Evolutionary conservation across 1,139 yeast species (phyloP), one percentile per base, ranked within the genome.

Genomic region (Wickerhamomyces sp.): DNA sequence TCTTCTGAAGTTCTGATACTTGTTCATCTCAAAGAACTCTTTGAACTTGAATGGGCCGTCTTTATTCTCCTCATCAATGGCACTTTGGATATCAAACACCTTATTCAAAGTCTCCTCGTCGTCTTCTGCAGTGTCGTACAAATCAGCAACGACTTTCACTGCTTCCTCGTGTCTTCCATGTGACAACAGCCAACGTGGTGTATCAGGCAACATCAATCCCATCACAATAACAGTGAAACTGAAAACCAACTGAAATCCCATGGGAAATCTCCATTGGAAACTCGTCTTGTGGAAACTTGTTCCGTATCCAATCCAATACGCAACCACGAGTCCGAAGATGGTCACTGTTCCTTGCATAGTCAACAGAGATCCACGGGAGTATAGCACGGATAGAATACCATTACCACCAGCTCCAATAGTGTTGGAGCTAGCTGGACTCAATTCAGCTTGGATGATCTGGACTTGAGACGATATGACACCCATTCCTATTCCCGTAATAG

Each of bases 291-390:
- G 73, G 55, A 72, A 72, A 33, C 84, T 64, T 46, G 75, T 69
- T 16, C 91, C 93, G 52, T 78, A 84, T 54, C 80, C 89, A 44
- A 80, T 62, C 88, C 89, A 82, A 59, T 83, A 81, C 8, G 89
- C 84, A 46, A 79, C 60, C 48, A 76, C 68, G 26, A 85, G 77
- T 45, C 91, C 91, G 33, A 79, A 64, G 28, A 85, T 84, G 40
- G 79, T 74, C 35, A 79, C 71, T 12, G 84, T 76, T 46, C 88
- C 91, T 57, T 81, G 84, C 51, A 78, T 59, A 50, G 75, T 71
- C 34, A 83, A 86, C 50, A 81, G 66, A 43, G 72, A 63, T 50
- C 93, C 94, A 64, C 93, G 75, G 8, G 18, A 20, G 9, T 28
- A 13, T 17, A 17, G 13, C 5, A 17, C 13, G 5, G 22, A 11